These are phyloP conservation scores for Metschnikowia anglica DNA, from an alignment of 805 yeast genomes.

Conservation along the genomic window DNA sequence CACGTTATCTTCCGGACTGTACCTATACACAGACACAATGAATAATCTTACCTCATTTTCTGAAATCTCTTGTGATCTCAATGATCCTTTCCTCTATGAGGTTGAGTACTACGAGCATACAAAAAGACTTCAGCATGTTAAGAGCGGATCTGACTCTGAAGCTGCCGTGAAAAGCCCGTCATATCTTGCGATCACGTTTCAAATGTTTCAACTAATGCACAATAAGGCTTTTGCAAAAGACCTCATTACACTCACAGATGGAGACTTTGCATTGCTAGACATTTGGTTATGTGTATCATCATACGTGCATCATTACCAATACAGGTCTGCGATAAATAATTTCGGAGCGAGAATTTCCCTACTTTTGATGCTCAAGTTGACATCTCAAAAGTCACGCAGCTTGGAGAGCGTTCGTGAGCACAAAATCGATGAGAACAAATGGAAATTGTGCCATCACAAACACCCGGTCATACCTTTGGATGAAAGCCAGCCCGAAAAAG, in stretches of 20 bases:
- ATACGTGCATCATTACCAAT: conserved; percentile 40
- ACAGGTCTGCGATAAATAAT: conserved; percentile 26
- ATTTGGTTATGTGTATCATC: conserved; percentile 41
- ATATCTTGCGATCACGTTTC: conserved; percentile 14
- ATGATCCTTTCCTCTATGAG: conserved; percentile 22
- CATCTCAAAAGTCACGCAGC: conserved; percentile 14
- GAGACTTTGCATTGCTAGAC: conserved; percentile 18
- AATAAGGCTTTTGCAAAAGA: conserved; percentile 13
- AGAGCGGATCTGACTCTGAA: conserved; percentile 4
- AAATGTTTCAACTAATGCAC: conserved; percentile 10
- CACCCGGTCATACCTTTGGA: conserved; percentile 33
- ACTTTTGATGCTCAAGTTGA: conserved; percentile 27
- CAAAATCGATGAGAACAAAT: conserved; percentile 35
- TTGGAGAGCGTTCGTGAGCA: conserved; percentile 7
- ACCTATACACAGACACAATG: conserved; percentile 20
- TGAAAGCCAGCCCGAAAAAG: conserved; percentile 19
- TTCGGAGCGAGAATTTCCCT: conserved; percentile 30
- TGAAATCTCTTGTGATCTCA: conserved; percentile 14
- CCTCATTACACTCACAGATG: conserved; percentile 4
- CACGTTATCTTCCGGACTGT: conserved; percentile 13
- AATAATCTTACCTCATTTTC: conserved; percentile 19
- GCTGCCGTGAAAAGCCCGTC: conserved; percentile 10
- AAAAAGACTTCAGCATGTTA: conserved; percentile 5
- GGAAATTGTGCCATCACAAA: conserved; percentile 45
- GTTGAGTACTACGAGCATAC: conserved; percentile 18